phyloP scores from a whole-genome alignment of 2,329 filamentous ascomycete species.

The Neopestalotiopsis clavispora region DNA sequence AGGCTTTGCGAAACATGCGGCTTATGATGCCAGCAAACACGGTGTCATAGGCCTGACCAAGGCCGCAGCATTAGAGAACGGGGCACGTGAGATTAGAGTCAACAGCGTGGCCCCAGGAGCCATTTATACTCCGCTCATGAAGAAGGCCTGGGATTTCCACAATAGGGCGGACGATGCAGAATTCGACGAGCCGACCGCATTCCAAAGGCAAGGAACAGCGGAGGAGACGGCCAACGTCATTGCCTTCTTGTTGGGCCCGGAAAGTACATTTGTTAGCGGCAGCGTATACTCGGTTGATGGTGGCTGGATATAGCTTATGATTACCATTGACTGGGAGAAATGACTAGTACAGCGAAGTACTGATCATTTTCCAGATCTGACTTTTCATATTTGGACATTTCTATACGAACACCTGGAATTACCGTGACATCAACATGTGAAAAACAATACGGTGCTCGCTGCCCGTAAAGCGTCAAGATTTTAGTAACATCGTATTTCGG shows the following conservation, averaged over 20 bases:
- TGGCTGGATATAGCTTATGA: conserved; percentile 26
- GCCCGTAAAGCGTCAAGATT: too few species aligned
- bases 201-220: conserved; percentile 49
- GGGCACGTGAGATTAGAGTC: conserved; percentile 47
- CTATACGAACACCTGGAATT: too few species aligned
- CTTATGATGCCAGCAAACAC: conserved; percentile 44
- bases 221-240: conserved; percentile 53
- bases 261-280: conserved; percentile 51
- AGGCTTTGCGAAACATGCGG: conserved; percentile 46
- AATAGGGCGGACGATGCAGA: conserved; percentile 41
- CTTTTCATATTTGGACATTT: too few species aligned
- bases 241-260: conserved; percentile 51
- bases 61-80: conserved; percentile 42
- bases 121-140: conserved; percentile 55
- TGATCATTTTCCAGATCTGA: too few species aligned
- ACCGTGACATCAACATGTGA: too few species aligned
- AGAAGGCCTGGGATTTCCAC: conserved; percentile 44
- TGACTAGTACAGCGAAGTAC: neutral
- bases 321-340: neutral
- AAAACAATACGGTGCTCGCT: too few species aligned
- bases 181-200: conserved; percentile 47
- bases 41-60: conserved; percentile 44
- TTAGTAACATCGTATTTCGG: too few species aligned
- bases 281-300: conserved; percentile 53
- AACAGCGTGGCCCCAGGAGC: conserved; percentile 55